These are phyloP conservation scores for Ziziphus jujuba DNA, from an alignment of 306 rosid species.

Conservation along the genomic window DNA sequence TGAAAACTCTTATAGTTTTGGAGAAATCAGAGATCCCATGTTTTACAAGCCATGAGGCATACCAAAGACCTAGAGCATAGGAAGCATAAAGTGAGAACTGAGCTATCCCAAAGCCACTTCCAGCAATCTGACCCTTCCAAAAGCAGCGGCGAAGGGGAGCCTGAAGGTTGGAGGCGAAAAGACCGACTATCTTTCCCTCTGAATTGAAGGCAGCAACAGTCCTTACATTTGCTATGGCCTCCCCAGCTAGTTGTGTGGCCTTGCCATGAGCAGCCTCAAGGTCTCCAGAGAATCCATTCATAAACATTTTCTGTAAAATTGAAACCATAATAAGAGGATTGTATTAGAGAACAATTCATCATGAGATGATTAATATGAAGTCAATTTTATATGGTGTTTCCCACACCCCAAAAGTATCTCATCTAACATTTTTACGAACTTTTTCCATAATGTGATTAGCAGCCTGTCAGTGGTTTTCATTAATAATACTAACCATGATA, in stretches of 20 bases:
- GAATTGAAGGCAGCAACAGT: slow-evolving; percentile 92
- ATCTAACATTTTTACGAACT: not conserved
- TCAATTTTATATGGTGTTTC: not conserved
- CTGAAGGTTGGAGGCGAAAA: slow-evolving; percentile 71
- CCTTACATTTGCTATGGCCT: slow-evolving; percentile 93
- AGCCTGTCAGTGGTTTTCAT: not conserved
- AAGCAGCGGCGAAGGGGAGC: slow-evolving; percentile 75
- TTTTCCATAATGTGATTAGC: not conserved
- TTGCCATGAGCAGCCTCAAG: slow-evolving; percentile 88
- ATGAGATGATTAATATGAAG: not conserved
- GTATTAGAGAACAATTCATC: not conserved
- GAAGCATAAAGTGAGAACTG: slow-evolving; percentile 90
- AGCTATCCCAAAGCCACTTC: slow-evolving; percentile 86
- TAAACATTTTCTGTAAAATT: slow-evolving; percentile 86
- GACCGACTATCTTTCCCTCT: slow-evolving; percentile 74
- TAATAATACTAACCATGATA: not conserved
- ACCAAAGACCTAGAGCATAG: slow-evolving; percentile 96
- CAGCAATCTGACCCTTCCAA: slow-evolving; percentile 96
- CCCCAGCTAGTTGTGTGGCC: slow-evolving; percentile 96
- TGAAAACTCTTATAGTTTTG: slow-evolving; percentile 77
- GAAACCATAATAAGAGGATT: not conserved
- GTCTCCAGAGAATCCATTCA: slow-evolving; percentile 98
- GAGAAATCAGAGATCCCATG: slow-evolving; percentile 95
- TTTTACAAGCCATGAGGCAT: slow-evolving; percentile 97
- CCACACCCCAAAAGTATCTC: not conserved